A percentile compares a stretch with the other conserved stretches of the same genome.
phyloP scores from a whole-genome alignment of 2,329 filamentous ascomycete species.

The Pseudocercospora macadamiae region DNA sequence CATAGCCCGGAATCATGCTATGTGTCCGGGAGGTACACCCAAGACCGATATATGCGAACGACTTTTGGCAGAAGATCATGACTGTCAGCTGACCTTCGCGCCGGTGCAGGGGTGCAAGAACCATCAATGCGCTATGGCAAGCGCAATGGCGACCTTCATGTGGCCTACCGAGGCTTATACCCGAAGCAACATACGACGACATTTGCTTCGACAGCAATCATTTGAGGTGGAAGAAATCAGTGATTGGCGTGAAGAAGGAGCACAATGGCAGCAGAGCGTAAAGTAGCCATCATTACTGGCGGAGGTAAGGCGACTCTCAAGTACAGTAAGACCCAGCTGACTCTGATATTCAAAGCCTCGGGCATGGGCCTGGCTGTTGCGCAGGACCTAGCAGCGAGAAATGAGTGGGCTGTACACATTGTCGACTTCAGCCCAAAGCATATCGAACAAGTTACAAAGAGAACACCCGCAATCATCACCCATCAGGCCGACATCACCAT shows the following conservation, averaged over 20 bases:
- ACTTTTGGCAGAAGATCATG: too few species aligned
- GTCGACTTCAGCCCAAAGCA: constrained; percentile 43
- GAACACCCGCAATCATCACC: constrained; percentile 37
- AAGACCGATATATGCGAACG: too few species aligned
- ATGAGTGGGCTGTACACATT: constrained; percentile 45
- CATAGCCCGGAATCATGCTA: too few species aligned
- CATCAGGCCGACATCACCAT: constrained; percentile 44
- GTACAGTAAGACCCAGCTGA: neutral
- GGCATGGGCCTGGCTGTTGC: constrained; percentile 50
- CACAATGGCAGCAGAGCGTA: constrained; percentile 18
- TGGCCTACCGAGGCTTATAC: too few species aligned
- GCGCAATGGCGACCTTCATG: too few species aligned
- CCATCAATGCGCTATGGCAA: too few species aligned
- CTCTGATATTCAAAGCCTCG: neutral
- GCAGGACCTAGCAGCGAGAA: constrained; percentile 39
- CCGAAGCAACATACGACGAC: too few species aligned
- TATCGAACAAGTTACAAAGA: constrained; percentile 36
- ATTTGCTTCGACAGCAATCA: too few species aligned
- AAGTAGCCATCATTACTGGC: constrained; percentile 33
- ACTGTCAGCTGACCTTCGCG: too few species aligned
- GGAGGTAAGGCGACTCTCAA: constrained; percentile 24
- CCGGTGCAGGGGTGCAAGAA: too few species aligned
- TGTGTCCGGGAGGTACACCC: too few species aligned
- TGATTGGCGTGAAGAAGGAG: neutral
- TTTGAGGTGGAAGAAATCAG: too few species aligned